Evolutionary conservation across 805 yeast genomes (phyloP).

Genomic region (Teunomyces barrocoloradensis): DNA sequence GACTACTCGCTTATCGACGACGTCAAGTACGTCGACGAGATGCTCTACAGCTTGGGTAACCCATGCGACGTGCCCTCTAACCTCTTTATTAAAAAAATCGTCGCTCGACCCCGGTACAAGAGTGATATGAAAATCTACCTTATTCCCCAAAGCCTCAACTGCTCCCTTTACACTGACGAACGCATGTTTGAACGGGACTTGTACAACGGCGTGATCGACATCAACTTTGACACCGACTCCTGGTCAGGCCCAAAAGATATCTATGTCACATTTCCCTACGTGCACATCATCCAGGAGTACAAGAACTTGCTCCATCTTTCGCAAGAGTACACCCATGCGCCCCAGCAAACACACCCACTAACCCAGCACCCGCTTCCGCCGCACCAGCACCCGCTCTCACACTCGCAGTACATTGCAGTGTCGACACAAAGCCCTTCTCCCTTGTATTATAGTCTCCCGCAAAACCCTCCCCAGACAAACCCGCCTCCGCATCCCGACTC

Average conservation of each 20-base stretch:
- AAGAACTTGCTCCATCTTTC: slow-evolving; percentile 4
- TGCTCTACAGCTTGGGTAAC: slow-evolving; percentile 38
- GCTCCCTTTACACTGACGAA: slow-evolving; percentile 46
- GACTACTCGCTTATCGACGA: slow-evolving; percentile 51
- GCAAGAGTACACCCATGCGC: neutral
- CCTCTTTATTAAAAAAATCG: slow-evolving; percentile 51
- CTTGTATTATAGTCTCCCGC: neutral
- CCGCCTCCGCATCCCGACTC: neutral
- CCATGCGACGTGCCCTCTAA: slow-evolving; percentile 45
- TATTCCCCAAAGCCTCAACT: slow-evolving; percentile 39
- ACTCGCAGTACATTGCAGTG: neutral
- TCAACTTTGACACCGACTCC: slow-evolving; percentile 15
- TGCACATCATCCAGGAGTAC: slow-evolving; percentile 5
- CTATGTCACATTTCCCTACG: slow-evolving; percentile 12
- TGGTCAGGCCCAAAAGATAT: slow-evolving; percentile 7
- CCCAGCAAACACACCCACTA: too few relatives aligned
- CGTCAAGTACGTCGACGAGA: slow-evolving; percentile 38
- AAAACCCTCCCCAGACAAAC: neutral
- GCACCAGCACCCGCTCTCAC: neutral
- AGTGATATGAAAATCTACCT: slow-evolving; percentile 61
- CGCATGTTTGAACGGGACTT: slow-evolving; percentile 53
- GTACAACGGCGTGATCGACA: slow-evolving; percentile 46
- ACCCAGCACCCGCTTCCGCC: too few relatives aligned
- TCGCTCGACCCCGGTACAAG: slow-evolving; percentile 63
- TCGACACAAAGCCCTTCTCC: neutral